A percentile compares a stretch with the other conserved stretches of the same genome.
These are phyloP conservation scores for Stagonosporopsis rhizophila DNA, from an alignment of 2,329 filamentous ascomycete species.

Conservation along the genomic window DNA sequence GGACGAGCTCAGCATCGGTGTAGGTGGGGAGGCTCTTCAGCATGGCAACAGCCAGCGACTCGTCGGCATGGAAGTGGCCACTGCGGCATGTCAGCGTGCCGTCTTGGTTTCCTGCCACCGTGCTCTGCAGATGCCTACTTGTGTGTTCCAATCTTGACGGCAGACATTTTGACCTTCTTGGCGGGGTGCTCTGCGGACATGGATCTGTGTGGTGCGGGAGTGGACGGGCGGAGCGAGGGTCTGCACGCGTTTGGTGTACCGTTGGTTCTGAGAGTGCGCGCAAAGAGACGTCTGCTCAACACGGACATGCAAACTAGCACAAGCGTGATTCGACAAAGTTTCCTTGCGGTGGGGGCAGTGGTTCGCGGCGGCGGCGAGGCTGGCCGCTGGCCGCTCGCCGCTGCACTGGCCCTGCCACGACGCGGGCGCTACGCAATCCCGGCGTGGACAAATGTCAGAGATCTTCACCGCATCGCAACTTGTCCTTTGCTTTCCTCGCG, in stretches of 20 bases:
- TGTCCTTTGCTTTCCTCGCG: constrained; percentile 25
- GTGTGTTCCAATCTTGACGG: constrained; percentile 83
- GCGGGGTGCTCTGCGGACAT: constrained; percentile 55
- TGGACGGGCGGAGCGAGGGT: background rate
- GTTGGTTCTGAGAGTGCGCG: background rate
- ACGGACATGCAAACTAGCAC: constrained; percentile 28
- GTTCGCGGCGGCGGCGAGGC: constrained; percentile 10
- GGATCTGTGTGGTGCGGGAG: background rate
- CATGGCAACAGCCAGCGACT: constrained; percentile 95
- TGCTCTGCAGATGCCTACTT: constrained; percentile 57
- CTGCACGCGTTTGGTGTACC: background rate
- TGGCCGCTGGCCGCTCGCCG: no score
- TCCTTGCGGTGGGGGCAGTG: constrained; percentile 12
- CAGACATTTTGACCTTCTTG: constrained; percentile 83
- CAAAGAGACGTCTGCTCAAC: constrained; percentile 1
- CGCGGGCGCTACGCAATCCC: constrained; percentile 27
- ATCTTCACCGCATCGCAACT: constrained; percentile 26
- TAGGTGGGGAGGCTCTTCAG: constrained; percentile 88
- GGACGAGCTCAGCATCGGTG: constrained; percentile 73
- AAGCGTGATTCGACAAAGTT: constrained; percentile 16
- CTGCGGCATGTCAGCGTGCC: constrained; percentile 42
- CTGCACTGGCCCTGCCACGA: constrained; percentile 6
- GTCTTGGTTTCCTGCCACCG: background rate
- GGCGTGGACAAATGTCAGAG: constrained; percentile 15
- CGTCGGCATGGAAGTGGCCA: constrained; percentile 98